Evolutionary conservation across 2,329 filamentous ascomycete genomes (phyloP), one percentile per base, ranked within the genome.

Genomic region (Dactylellina leptospora): DNA sequence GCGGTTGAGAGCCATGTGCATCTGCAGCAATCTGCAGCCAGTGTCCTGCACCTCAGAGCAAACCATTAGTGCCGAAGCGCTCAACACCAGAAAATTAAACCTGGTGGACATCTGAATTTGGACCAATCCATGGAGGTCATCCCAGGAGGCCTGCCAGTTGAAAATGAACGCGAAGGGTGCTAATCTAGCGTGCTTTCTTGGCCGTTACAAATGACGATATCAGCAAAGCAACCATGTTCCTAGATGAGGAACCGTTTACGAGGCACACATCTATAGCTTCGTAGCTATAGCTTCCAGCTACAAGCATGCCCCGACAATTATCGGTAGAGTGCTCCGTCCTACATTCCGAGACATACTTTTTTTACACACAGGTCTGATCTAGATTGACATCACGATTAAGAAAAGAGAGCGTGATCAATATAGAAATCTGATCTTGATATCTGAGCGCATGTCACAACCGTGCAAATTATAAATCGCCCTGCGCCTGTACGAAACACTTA

Each of bases 381-480:
- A 72, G 48, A 64, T 72, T 72, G 68, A 63, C 40, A 58, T 51
- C 42, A 45, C 51, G 62, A 59, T 68, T 44, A 38, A 42, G 11
- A 16, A 42, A 5, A 45, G 20, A 20, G n/a, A 45, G 16, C 22
- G 40, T 45, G 40, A 45, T 60, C 53, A 45, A 30, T 33, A 22
- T 59, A 20, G 27, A 28, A 56, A 72, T 47, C 50, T 48, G 56
- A 72, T 72, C 59, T 64, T 56, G 68, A 60, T 60, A 72, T 72
- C 68, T 72, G 68, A 72, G 68, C 59, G 53, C 50, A n/a, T 44
- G 60, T 64, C 45, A 62, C 56, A 61, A 13, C n/a, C 25, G 55
- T 53, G 20, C 47, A n/a, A 59, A 56, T 63, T 54, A 70, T 70
- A 71, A 59, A 62, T 55, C 47, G 59, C 68, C 47, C 53, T 64